Evolutionary conservation across 768 basidiomycete species (phyloP).

Genomic region (Lentinus tigrinus): DNA sequence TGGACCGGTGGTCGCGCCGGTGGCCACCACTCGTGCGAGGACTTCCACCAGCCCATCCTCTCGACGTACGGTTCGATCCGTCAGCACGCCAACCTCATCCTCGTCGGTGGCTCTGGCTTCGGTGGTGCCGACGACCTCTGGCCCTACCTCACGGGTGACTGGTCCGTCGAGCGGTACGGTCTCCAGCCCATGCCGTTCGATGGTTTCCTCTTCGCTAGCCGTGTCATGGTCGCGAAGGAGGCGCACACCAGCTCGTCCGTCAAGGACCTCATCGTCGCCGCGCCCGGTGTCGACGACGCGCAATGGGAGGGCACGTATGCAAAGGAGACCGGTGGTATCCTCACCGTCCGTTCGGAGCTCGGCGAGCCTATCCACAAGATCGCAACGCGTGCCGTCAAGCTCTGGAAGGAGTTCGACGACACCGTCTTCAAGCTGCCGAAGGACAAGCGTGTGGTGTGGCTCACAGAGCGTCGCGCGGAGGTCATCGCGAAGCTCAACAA

Average conservation of each 20-base stretch:
- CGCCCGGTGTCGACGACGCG: conserved; percentile 85
- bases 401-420: conserved; percentile 99
- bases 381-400: conserved; percentile 92
- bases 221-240: conserved; percentile 99
- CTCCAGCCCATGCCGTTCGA: conserved; percentile 98
- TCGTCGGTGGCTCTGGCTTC: conserved; percentile 94
- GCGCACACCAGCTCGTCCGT: conserved; percentile 93
- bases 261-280: conserved; percentile 95
- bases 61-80: conserved; percentile 89
- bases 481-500: conserved; percentile 90
- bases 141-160: conserved; percentile 96
- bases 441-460: conserved; percentile 92
- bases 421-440: conserved; percentile 93
- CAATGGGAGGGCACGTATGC: conserved; percentile 94
- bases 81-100: conserved; percentile 81
- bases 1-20: conserved; percentile 99
- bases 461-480: conserved; percentile 82
- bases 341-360: conserved; percentile 96
- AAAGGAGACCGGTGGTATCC: conserved; percentile 92
- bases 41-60: conserved; percentile 95
- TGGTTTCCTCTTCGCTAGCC: conserved; percentile 92
- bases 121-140: conserved; percentile 93
- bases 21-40: conserved; percentile 97
- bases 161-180: conserved; percentile 80
- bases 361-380: conserved; percentile 99